phyloP scores from a whole-genome alignment of 495 filamentous ascomycete species.

The Massariosphaeria phaeospora region DNA sequence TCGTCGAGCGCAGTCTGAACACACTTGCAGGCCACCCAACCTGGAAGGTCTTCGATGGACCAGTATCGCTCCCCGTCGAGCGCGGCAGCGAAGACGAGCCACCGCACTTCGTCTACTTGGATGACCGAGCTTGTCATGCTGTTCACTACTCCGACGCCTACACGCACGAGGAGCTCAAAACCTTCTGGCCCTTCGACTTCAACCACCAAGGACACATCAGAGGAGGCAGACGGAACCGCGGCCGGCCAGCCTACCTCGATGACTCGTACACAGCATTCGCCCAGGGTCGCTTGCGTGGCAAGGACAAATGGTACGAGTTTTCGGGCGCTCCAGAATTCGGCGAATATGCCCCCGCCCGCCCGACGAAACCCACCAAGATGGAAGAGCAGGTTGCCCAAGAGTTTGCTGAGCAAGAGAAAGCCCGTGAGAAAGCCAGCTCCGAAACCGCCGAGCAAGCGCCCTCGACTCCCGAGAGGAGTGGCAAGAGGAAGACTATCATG shows the following conservation, averaged over 20 bases:
- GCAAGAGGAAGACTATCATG: not conserved
- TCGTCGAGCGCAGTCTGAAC: conserved; percentile 11
- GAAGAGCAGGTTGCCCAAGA: not conserved
- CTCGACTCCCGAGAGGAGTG: not conserved
- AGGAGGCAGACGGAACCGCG: conserved; percentile 30
- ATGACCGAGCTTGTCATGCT: conserved; percentile 33
- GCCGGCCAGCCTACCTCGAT: conserved; percentile 24
- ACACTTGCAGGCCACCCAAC: conserved; percentile 23
- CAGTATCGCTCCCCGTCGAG: conserved; percentile 4
- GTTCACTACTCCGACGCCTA: conserved; percentile 28
- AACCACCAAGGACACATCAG: conserved; percentile 27
- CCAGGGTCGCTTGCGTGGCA: not conserved
- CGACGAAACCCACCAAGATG: not conserved
- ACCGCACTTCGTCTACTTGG: conserved; percentile 35
- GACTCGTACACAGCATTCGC: not conserved
- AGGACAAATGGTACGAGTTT: conserved; percentile 4
- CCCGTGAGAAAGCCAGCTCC: not conserved
- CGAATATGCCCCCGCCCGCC: not conserved
- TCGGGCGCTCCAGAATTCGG: not conserved
- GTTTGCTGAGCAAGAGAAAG: not conserved
- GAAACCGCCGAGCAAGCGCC: not conserved
- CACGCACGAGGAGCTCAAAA: conserved; percentile 2
- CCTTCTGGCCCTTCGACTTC: conserved; percentile 36
- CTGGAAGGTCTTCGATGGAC: conserved; percentile 25
- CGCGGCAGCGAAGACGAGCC: conserved; percentile 29